Evolutionary conservation across 1,284 basidiomycete species (phyloP), one percentile per base, ranked within the genome.

Genomic region (Stygiomarasmius scandens): DNA sequence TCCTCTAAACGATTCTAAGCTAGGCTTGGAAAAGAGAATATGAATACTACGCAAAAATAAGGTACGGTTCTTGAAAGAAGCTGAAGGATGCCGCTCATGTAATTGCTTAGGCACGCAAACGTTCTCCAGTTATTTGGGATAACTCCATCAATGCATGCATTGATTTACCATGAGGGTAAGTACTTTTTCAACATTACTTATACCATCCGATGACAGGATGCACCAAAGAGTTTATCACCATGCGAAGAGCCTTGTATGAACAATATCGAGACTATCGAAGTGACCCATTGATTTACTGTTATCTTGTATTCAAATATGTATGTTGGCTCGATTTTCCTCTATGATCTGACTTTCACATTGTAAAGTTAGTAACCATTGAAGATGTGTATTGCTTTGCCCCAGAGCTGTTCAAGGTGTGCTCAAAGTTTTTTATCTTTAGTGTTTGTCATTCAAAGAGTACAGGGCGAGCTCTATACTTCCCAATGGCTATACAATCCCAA

Each of bases 401-500:
- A 32, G 29, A 32, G 29, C 12, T 32, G 29, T 32, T 32, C 29
- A 32, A 32, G 29, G 29, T 32, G 12, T 12, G 12, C 29, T 32
- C 12, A 32, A 12, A 32, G 12, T 12, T 32, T 12, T 32, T 32
- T 12, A 32, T 6, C 46, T 14, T 23, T 20, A 20, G 14, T 14
- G 5, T 47, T 6, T 32, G 29, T 45, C 5, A 45, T 23, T 16
- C 43, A 5, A 5, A 23, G 5, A 19, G 9, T 45, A 16, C 43
- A 47, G 46, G 46, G 46, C 46, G 14, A 19, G 6, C 2, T 47
- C 6, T 14, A 23, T 20, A 47, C 14, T 25, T 47, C 46, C 2
- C 46, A 47, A 47, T 47, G 46, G 46, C 23, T 47, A 47, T 47
- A 47, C 22, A 47, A 47, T 23, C 46, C 46, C 14, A 47, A 47